These are phyloP conservation scores for Phaseolus lunatus DNA, from an alignment of 306 rosid genomes.

Conservation along the genomic window DNA sequence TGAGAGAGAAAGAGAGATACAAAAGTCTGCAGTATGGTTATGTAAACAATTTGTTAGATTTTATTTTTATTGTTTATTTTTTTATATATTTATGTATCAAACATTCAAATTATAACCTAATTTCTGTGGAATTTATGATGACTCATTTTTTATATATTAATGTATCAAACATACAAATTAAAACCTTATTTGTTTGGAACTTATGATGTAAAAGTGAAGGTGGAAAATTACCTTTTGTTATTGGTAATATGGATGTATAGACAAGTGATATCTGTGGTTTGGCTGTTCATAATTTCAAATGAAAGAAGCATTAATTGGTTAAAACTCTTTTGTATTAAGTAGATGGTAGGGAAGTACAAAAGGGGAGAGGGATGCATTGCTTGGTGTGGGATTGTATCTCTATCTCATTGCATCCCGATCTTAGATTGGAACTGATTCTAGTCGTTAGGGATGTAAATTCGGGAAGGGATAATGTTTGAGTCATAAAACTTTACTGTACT, in stretches of 20 bases:
- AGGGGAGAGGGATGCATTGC: not conserved
- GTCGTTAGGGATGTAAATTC: constrained; percentile 21
- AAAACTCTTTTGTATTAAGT: not conserved
- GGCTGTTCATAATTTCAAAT: not conserved
- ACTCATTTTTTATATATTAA: not conserved
- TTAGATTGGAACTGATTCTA: not conserved
- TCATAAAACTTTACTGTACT: constrained; percentile 4
- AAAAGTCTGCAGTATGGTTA: not conserved
- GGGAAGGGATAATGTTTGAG: not conserved
- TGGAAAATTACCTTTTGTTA: not conserved
- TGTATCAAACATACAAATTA: constrained; percentile 24
- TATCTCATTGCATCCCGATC: not conserved
- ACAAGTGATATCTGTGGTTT: not conserved
- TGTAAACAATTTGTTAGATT: not conserved
- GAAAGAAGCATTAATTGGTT: not conserved
- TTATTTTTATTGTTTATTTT: not conserved
- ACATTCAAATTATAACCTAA: not conserved
- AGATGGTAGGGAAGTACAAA: not conserved
- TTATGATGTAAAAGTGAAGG: not conserved
- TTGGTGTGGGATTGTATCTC: not conserved
- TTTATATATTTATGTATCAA: not conserved
- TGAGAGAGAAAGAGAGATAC: not conserved
- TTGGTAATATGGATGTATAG: not conserved
- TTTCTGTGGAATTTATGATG: not conserved
- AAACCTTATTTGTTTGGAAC: not conserved